These are phyloP conservation scores for Tetrapisispora namnaoensis DNA, from an alignment of 805 yeast genomes.

Conservation along the genomic window DNA sequence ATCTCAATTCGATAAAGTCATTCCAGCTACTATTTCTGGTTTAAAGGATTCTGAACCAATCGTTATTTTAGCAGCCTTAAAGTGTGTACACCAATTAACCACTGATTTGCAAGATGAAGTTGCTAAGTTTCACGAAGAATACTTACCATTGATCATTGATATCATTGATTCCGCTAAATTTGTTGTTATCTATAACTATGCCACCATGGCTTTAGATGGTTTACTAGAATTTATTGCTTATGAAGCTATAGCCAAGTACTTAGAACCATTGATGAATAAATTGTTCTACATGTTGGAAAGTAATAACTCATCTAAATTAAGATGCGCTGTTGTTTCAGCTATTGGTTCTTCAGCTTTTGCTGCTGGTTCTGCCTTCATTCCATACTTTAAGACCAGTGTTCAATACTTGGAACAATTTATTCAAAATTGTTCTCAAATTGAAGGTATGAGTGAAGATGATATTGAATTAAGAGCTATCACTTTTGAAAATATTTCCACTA, in stretches of 20 bases:
- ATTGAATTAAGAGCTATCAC: conserved; percentile 86
- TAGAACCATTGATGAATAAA: conserved; percentile 85
- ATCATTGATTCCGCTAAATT: conserved; percentile 82
- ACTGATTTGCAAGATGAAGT: conserved; percentile 76
- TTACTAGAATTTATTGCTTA: conserved; percentile 84
- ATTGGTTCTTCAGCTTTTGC: conserved; percentile 97
- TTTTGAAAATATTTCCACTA: conserved; percentile 85
- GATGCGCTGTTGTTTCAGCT: conserved; percentile 80
- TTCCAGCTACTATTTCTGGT: conserved; percentile 66
- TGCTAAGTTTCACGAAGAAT: conserved; percentile 71
- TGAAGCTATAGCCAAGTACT: conserved; percentile 70
- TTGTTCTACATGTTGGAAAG: conserved; percentile 72
- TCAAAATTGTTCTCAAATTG: conserved; percentile 53
- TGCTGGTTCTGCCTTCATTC: conserved; percentile 77
- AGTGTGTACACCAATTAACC: conserved; percentile 68
- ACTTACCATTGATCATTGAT: conserved; percentile 77
- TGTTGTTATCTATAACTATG: conserved; percentile 77
- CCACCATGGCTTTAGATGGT: conserved; percentile 85
- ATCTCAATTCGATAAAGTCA: conserved; percentile 60
- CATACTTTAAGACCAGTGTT: conserved; percentile 76
- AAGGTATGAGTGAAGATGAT: conserved; percentile 79
- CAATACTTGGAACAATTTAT: conserved; percentile 75
- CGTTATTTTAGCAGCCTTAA: conserved; percentile 80
- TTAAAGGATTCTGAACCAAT: conserved; percentile 62
- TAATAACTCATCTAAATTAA: conserved; percentile 62